Conservation (phyloP, 495 filamentous ascomycete species). For the Penicillium pulvis region DNA sequence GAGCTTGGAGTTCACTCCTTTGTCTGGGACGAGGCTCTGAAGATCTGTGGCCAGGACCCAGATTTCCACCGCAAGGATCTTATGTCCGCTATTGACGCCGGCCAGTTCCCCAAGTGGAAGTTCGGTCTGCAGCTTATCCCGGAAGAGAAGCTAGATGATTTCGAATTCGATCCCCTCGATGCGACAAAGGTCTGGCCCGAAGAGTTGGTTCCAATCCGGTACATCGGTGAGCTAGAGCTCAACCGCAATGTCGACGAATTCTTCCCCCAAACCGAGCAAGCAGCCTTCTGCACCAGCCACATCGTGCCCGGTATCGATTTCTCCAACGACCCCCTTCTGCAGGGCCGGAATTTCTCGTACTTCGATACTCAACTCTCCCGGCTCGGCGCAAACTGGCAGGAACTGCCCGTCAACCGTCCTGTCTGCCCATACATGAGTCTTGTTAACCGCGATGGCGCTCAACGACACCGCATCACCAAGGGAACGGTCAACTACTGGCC, state of each 20-base stretch:
- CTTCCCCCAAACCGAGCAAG: constrained; percentile 79
- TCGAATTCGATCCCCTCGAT: constrained; percentile 89
- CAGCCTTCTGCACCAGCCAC: constrained; percentile 84
- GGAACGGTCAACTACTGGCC: constrained; percentile 90
- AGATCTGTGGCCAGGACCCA: constrained; percentile 78
- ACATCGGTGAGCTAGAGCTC: constrained; percentile 80
- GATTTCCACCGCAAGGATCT: constrained; percentile 90
- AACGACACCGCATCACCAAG: constrained; percentile 55
- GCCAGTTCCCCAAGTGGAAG: constrained; percentile 74
- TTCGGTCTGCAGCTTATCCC: constrained; percentile 79
- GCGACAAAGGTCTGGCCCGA: constrained; percentile 94
- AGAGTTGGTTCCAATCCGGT: constrained; percentile 74
- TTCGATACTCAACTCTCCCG: constrained; percentile 84
- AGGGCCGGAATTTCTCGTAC: constrained; percentile 87
- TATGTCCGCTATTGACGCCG: constrained; percentile 72
- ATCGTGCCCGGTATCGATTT: constrained; percentile 87
- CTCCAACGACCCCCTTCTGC: constrained; percentile 80
- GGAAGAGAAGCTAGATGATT: constrained; percentile 72
- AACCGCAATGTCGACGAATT: constrained; percentile 86
- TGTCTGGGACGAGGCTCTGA: constrained; percentile 87
- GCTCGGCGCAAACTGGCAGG: constrained; percentile 82
- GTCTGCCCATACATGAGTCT: constrained; percentile 65
- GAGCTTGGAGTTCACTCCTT: constrained; percentile 80
- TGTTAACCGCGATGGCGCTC: constrained; percentile 48
- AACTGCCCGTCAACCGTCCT: constrained; percentile 80